Evolutionary conservation across 768 basidiomycete species (phyloP).

Genomic region (Daedalea quercina): DNA sequence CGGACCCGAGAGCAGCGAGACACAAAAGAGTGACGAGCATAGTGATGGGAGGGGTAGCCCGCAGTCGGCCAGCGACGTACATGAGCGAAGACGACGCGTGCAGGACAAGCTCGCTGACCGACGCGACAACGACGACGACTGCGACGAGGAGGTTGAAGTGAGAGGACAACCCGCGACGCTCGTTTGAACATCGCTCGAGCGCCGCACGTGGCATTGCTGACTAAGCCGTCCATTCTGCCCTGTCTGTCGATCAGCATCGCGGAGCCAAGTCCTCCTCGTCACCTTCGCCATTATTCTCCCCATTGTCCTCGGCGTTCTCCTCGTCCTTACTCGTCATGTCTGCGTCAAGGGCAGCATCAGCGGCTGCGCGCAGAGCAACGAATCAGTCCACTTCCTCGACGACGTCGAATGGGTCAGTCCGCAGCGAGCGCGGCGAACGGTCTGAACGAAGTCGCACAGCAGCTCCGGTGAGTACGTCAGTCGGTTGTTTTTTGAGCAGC

Average conservation of each 20-base stretch:
- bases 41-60: conserved; percentile 14
- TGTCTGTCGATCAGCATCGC: no score
- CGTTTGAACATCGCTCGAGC: no score
- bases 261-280: neutral
- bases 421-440: conserved; percentile 11
- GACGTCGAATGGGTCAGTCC: conserved; percentile 10
- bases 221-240: no score
- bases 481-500: neutral
- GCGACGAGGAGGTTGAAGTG: neutral
- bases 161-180: no score
- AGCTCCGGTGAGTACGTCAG: conserved; percentile 7
- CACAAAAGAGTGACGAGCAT: conserved; percentile 17
- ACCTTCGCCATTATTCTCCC: neutral
- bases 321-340: neutral
- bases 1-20: conserved; percentile 5
- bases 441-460: conserved; percentile 12
- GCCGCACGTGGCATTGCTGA: no score
- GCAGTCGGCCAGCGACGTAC: conserved; percentile 19
- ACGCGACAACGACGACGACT: conserved; percentile 2
- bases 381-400: conserved; percentile 6
- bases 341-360: neutral
- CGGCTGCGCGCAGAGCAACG: conserved; percentile 11
- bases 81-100: neutral
- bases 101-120: neutral
- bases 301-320: neutral